phyloP scores from a whole-genome alignment of 2,329 filamentous ascomycete genomes.

The Metarhizium robertsii region DNA sequence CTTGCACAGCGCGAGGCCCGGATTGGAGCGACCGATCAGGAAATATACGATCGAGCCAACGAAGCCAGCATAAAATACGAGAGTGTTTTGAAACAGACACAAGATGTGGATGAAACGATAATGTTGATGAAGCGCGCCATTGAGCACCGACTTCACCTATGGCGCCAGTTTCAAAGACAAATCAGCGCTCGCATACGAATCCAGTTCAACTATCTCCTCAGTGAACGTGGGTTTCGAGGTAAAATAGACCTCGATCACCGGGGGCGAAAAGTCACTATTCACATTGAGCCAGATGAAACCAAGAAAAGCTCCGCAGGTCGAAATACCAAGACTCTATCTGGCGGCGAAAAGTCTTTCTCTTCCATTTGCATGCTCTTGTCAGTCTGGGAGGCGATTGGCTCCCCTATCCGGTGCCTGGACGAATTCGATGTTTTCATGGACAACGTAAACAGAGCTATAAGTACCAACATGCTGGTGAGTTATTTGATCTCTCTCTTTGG shows the following conservation, averaged over 20 bases:
- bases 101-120: conserved; percentile 31
- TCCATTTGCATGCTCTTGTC: conserved; percentile 88
- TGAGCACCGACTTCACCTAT: conserved; percentile 60
- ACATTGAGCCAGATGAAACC: conserved; percentile 64
- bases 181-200: conserved; percentile 81
- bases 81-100: conserved; percentile 31
- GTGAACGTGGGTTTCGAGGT: conserved; percentile 82
- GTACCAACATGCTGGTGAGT: conserved; percentile 84
- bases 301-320: conserved; percentile 61
- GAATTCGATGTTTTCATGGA: conserved; percentile 99
- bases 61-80: conserved; percentile 33
- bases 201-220: conserved; percentile 81
- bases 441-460: conserved; percentile 85
- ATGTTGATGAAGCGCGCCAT: conserved; percentile 49
- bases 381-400: conserved; percentile 98
- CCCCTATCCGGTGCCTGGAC: conserved; percentile 86
- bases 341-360: conserved; percentile 95
- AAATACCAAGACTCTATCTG: conserved; percentile 85
- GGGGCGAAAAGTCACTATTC: conserved; percentile 64
- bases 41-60: conserved; percentile 45
- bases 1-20: conserved; percentile 46
- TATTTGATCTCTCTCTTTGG: background rate
- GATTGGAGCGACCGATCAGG: conserved; percentile 54
- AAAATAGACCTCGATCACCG: conserved; percentile 70
- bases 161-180: conserved; percentile 69